Conservation (phyloP, 129 eudicot genomes). For the Logfia minima region DNA sequence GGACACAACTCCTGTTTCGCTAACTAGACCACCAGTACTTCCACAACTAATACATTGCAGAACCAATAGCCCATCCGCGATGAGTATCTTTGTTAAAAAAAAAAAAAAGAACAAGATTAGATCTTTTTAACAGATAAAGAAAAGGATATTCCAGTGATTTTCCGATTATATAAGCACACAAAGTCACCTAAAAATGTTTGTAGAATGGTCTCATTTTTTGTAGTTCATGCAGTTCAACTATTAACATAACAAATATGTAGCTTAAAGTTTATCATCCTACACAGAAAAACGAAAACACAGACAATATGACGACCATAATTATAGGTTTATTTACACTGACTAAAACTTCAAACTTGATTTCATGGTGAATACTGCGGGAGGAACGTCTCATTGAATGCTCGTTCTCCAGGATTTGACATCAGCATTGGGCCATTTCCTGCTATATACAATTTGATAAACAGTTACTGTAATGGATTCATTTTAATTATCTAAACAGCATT, state of each 20-base stretch:
- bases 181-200: not conserved
- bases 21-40: too few species aligned
- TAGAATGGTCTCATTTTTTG: not conserved
- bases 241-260: constrained; percentile 23
- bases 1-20: not conserved
- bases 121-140: too few species aligned
- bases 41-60: not conserved
- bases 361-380: constrained; percentile 53
- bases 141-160: too few species aligned
- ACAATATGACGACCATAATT: not conserved
- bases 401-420: constrained; percentile 52
- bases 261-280: constrained; percentile 33
- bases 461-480: constrained; percentile 5
- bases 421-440: constrained; percentile 52
- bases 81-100: not conserved
- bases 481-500: not conserved
- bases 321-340: not conserved
- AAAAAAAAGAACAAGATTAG: not conserved
- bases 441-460: not conserved
- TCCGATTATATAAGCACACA: not conserved
- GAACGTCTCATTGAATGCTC: constrained; percentile 51
- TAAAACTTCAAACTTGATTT: constrained; percentile 20
- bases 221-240: constrained; percentile 7
- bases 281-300: constrained; percentile 4
- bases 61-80: too few species aligned